Conservation (phyloP, 225 moss, liverwort and hornwort species). For the Asterella californica region DNA sequence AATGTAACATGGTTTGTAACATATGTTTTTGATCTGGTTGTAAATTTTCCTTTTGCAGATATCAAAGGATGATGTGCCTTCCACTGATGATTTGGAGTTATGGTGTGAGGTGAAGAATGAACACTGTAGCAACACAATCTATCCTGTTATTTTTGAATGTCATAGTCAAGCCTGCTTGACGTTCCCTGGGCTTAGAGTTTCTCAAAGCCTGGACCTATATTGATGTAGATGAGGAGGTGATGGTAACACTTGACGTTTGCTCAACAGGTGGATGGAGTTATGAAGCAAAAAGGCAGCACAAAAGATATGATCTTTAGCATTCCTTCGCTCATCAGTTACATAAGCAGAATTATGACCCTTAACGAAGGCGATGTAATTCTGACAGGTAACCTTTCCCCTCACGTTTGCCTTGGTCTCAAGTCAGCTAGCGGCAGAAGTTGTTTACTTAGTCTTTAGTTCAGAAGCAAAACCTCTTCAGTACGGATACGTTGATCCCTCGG, state of each 20-base stretch:
- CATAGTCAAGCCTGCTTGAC: neutral
- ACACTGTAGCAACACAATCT: neutral
- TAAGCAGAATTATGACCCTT: slow-evolving; percentile 78
- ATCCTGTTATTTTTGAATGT: neutral
- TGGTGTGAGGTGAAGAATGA: slow-evolving; percentile 69
- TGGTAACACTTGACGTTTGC: neutral
- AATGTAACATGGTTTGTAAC: neutral
- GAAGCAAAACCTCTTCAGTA: neutral
- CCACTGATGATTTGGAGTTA: slow-evolving; percentile 63
- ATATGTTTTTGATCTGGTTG: neutral
- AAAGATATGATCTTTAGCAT: slow-evolving; percentile 86
- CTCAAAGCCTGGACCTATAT: neutral
- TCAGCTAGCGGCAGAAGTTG: neutral
- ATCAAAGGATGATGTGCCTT: slow-evolving; percentile 65
- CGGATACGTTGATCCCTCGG: neutral
- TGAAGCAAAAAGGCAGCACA: slow-evolving; percentile 77
- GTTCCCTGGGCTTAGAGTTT: neutral
- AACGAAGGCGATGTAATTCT: slow-evolving; percentile 80
- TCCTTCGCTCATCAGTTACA: slow-evolving; percentile 62
- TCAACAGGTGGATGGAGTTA: slow-evolving; percentile 72
- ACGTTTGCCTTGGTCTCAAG: neutral
- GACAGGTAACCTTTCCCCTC: slow-evolving; percentile 46
- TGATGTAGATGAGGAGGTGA: neutral
- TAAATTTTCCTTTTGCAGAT: slow-evolving; percentile 44
- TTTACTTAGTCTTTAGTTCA: neutral